Evolutionary conservation across 148 eudicot genomes (phyloP), one percentile per base, ranked within the genome.

Genomic region (Agrostemma githago): DNA sequence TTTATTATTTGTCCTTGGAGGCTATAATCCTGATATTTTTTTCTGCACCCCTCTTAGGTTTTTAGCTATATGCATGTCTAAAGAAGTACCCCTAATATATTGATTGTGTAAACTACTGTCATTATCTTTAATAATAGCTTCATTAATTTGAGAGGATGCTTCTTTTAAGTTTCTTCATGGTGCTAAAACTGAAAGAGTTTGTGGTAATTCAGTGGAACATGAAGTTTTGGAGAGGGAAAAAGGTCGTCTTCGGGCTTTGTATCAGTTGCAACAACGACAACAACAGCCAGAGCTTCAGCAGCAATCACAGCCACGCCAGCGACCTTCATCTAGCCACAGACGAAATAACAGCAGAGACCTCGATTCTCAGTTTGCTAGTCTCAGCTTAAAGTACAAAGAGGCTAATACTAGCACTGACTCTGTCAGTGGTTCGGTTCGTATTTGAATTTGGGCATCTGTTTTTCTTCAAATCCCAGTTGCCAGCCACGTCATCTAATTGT

Each of bases 221-320:
- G 93, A 88, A 68, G 86, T 90, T 70, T 70, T 95, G 82, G 96
- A 90, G 84, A 82, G 93, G 81, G 97, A 95, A 78, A 79, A 84
- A 60, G 85, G 83, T 41, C 89, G 98, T 77, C 85, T 94, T 62
- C 85, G 87, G 62, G 74, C 88, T 37, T 56, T 91, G 85, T 91
- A 82, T 71, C 90, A 92, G 61, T 84, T 83, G 38, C 91, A 88
- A 60, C 88, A 82, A 73, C 86, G 82, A 21, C 89, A 78, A 48
- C 87, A 76, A 39, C 90, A 82, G 76, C 85, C 66, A 37, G 86
- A 83, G 74, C 86, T 67, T 21, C 89, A 82, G 70, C 85, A 73
- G 53, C 60, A 70, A 70, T 51, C 61, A 20, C 88, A 83, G 74
- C 81, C 74, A 53, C 86, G 63, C 26, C 81, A 75, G 42, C 66